phyloP scores from a whole-genome alignment of 2,329 filamentous ascomycete genomes.

The Aspergillus sp. region DNA sequence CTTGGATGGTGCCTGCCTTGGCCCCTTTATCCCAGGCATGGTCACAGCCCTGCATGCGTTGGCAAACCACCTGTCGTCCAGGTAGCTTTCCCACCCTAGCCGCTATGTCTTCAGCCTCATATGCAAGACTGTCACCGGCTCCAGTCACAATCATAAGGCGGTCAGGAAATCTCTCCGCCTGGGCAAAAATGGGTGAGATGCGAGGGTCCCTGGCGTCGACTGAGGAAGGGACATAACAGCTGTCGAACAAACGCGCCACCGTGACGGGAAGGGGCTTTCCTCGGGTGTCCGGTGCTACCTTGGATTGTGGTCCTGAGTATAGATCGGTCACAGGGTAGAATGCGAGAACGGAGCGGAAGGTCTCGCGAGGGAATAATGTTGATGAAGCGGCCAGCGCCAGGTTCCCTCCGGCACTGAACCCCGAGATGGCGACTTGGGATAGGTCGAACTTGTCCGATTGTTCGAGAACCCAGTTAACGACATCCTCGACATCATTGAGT shows the following conservation, averaged over 20 bases:
- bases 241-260: slow-evolving; percentile 23
- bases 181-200: slow-evolving; percentile 26
- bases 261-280: slow-evolving; percentile 17
- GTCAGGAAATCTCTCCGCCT: slow-evolving; percentile 20
- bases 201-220: slow-evolving; percentile 25
- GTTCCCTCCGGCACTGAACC: slow-evolving; percentile 42
- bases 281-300: slow-evolving; percentile 17
- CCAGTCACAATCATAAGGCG: slow-evolving; percentile 27
- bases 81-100: slow-evolving; percentile 14
- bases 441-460: slow-evolving; percentile 30
- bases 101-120: slow-evolving; percentile 26
- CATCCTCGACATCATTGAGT: slow-evolving; percentile 37
- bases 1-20: slow-evolving; percentile 19
- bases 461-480: slow-evolving; percentile 29
- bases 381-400: slow-evolving; percentile 31
- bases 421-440: slow-evolving; percentile 29
- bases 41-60: slow-evolving; percentile 30
- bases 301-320: slow-evolving; percentile 9
- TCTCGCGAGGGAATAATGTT: slow-evolving; percentile 23
- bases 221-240: slow-evolving; percentile 21
- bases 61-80: slow-evolving; percentile 20
- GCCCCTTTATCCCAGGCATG: slow-evolving; percentile 39
- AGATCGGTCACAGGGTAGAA: slow-evolving; percentile 29
- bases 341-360: slow-evolving; percentile 27
- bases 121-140: slow-evolving; percentile 23